These are phyloP conservation scores for Aspergillus texensis DNA, from an alignment of 2,329 filamentous ascomycete genomes.

Conservation along the genomic window DNA sequence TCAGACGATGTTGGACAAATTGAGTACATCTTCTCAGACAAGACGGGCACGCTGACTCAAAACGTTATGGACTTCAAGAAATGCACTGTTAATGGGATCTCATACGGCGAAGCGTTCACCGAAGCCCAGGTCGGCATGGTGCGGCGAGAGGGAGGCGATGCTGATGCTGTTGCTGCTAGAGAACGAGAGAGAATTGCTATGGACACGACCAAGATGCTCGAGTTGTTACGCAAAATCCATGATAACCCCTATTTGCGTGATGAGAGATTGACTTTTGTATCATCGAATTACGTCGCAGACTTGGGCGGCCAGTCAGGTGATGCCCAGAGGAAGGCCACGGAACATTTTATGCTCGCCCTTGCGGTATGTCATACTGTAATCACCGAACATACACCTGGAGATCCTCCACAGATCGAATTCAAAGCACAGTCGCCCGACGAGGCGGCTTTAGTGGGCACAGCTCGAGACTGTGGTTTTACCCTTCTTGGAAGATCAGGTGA, in stretches of 20 bases:
- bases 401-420: slow-evolving; percentile 88
- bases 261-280: slow-evolving; percentile 87
- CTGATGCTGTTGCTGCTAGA: slow-evolving; percentile 75
- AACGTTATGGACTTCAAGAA: slow-evolving; percentile 99
- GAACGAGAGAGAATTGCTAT: slow-evolving; percentile 77
- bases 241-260: slow-evolving; percentile 90
- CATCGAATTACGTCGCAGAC: slow-evolving; percentile 85
- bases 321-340: slow-evolving; percentile 75
- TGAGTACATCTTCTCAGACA: slow-evolving; percentile 98
- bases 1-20: slow-evolving; percentile 98
- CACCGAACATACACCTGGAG: slow-evolving; percentile 84
- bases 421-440: slow-evolving; percentile 98
- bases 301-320: slow-evolving; percentile 74
- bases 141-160: slow-evolving; percentile 82
- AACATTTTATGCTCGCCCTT: slow-evolving; percentile 91
- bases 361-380: slow-evolving; percentile 98
- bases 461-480: slow-evolving; percentile 92
- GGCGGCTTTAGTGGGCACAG: slow-evolving; percentile 89
- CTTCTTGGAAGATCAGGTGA: slow-evolving; percentile 79
- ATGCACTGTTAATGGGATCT: slow-evolving; percentile 90
- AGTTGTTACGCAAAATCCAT: slow-evolving; percentile 72
- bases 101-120: slow-evolving; percentile 96
- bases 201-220: slow-evolving; percentile 73
- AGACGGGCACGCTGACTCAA: slow-evolving; percentile 85
- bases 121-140: slow-evolving; percentile 97